Evolutionary conservation across 129 eudicot species (phyloP).

Genomic region (Artemisia annua): DNA sequence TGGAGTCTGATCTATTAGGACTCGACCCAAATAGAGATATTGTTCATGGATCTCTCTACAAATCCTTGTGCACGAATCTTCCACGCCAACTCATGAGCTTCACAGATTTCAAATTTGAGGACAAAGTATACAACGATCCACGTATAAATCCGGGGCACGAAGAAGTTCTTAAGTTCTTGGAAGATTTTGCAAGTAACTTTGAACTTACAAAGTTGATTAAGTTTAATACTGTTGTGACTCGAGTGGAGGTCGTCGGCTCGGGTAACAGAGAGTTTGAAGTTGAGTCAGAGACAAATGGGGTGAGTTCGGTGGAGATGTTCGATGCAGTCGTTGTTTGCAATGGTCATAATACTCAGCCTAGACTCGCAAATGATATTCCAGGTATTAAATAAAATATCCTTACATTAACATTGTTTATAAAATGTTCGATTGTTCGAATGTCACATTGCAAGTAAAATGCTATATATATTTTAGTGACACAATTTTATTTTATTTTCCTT

Average conservation of each 20-base stretch:
- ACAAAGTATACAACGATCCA: conserved; percentile 30
- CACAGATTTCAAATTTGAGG: conserved; percentile 47
- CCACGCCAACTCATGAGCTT: conserved; percentile 60
- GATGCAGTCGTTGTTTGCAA: conserved; percentile 65
- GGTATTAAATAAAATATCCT: conserved; percentile 30
- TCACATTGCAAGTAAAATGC: neutral
- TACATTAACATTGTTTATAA: neutral
- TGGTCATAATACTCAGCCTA: conserved; percentile 53
- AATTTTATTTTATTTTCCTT: too few species aligned
- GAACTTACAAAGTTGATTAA: conserved; percentile 37
- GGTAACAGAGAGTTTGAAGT: conserved; percentile 41
- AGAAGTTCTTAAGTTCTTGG: conserved; percentile 54
- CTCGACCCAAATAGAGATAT: conserved; percentile 45
- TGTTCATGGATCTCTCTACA: conserved; percentile 55
- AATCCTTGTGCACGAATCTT: conserved; percentile 52
- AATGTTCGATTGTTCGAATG: neutral
- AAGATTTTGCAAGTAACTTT: conserved; percentile 49
- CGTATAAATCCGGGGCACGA: conserved; percentile 50
- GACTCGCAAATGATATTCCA: conserved; percentile 39
- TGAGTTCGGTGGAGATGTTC: conserved; percentile 34
- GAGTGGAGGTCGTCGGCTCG: conserved; percentile 41
- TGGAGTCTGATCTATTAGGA: conserved; percentile 54
- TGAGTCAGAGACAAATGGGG: conserved; percentile 37
- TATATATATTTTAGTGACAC: neutral
- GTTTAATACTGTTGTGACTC: conserved; percentile 40